phyloP scores from a whole-genome alignment of 371 early-diverging fungal species.

The Rhizomucor miehei region DNA sequence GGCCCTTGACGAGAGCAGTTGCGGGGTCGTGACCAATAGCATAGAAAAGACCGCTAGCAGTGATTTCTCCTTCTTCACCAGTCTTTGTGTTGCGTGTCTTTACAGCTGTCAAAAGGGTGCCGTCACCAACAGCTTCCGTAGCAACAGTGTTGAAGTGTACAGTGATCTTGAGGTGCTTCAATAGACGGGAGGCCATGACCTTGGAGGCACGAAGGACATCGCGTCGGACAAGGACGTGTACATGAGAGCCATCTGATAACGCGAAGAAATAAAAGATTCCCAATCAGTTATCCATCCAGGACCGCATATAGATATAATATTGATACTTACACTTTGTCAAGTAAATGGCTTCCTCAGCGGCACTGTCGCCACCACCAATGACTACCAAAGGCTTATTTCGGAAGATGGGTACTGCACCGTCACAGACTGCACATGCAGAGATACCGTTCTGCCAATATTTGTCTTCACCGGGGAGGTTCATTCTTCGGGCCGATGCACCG shows the following conservation, averaged over 20 bases:
- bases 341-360: constrained; percentile 97
- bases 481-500: constrained; percentile 97
- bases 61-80: constrained; percentile 58
- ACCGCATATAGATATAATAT: no score
- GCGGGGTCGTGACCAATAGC: constrained; percentile 98
- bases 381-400: constrained; percentile 91
- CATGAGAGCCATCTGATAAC: constrained; percentile 70
- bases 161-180: constrained; percentile 84
- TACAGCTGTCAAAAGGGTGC: constrained; percentile 68
- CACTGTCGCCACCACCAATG: constrained; percentile 99
- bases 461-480: constrained; percentile 61
- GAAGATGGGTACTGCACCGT: constrained; percentile 96
- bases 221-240: constrained; percentile 94
- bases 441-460: constrained; percentile 78
- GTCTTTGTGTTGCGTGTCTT: constrained; percentile 72
- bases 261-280: not conserved
- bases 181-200: constrained; percentile 90
- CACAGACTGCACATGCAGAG: constrained; percentile 99
- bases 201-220: constrained; percentile 94
- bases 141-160: constrained; percentile 89
- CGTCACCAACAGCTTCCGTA: constrained; percentile 82
- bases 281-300: no score
- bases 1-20: constrained; percentile 70
- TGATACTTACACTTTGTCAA: constrained; percentile 71
- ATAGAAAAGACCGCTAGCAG: constrained; percentile 94